These are phyloP conservation scores for Ascochyta viciae-villosae DNA, from an alignment of 2,329 filamentous ascomycete species.

Conservation along the genomic window DNA sequence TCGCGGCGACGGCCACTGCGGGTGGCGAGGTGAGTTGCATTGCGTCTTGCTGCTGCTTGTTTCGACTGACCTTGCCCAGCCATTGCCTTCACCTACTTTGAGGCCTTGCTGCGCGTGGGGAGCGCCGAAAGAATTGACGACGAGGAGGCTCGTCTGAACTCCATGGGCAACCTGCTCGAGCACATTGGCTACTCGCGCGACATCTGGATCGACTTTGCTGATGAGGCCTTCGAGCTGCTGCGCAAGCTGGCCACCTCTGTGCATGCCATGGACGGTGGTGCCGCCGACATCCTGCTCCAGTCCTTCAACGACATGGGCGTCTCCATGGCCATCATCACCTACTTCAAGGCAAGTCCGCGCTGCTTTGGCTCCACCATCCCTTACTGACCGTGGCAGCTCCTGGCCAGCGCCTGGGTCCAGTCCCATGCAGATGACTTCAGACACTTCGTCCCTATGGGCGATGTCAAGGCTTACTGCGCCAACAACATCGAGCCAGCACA, in stretches of 20 bases:
- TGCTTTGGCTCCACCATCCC: neutral
- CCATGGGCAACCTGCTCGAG: constrained; percentile 73
- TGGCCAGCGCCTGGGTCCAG: constrained; percentile 86
- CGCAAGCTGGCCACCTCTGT: constrained; percentile 67
- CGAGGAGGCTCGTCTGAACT: constrained; percentile 75
- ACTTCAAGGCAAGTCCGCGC: constrained; percentile 65
- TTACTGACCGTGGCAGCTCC: constrained; percentile 61
- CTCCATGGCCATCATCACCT: constrained; percentile 83
- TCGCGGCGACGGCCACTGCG: constrained; percentile 93
- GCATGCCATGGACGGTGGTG: constrained; percentile 58
- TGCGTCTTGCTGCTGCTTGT: constrained; percentile 4
- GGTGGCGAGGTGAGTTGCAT: constrained; percentile 83
- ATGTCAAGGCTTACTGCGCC: constrained; percentile 73
- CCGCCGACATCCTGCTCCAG: constrained; percentile 63
- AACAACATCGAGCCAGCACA: constrained; percentile 75
- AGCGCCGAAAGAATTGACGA: constrained; percentile 70
- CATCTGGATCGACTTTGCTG: constrained; percentile 82
- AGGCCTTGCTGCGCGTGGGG: constrained; percentile 75
- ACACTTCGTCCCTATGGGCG: constrained; percentile 66
- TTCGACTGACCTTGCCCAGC: constrained; percentile 62
- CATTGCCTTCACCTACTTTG: constrained; percentile 91
- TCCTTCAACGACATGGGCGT: constrained; percentile 75
- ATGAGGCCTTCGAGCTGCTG: constrained; percentile 75
- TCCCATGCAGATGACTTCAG: constrained; percentile 72
- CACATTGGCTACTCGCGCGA: constrained; percentile 72